These are phyloP conservation scores for Aspergillus sp. DNA, from an alignment of 2,329 filamentous ascomycete species.

Conservation along the genomic window DNA sequence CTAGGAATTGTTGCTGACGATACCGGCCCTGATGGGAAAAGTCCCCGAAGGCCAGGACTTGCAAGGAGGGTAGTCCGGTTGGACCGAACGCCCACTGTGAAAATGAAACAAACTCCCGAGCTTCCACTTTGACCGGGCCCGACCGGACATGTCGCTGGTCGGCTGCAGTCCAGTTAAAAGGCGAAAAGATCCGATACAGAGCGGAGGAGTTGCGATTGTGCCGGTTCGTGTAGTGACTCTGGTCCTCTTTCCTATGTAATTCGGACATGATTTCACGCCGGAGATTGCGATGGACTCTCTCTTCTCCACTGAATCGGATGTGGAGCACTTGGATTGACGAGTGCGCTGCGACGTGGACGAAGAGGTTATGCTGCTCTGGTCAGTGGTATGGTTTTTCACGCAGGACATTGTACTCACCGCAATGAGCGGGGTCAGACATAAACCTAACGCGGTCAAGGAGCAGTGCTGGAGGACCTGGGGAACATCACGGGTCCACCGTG, in stretches of 20 bases:
- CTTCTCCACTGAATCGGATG: constrained; percentile 6
- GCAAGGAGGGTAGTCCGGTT: too few species aligned
- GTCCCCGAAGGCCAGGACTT: too few species aligned
- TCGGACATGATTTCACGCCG: background rate
- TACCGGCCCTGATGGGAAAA: too few species aligned
- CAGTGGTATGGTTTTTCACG: background rate
- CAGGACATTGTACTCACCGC: constrained; percentile 6
- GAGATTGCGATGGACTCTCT: background rate
- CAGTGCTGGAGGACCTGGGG: constrained; percentile 4
- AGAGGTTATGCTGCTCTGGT: background rate
- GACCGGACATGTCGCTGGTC: too few species aligned
- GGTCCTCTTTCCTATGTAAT: background rate
- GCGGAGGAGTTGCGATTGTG: background rate
- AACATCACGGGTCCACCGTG: constrained; percentile 4
- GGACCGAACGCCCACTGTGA: too few species aligned
- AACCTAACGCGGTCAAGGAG: constrained; percentile 2
- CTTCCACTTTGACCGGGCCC: too few species aligned
- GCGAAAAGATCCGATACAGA: background rate
- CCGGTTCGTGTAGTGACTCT: background rate
- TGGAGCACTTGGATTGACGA: constrained; percentile 10
- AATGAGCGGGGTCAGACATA: constrained; percentile 5
- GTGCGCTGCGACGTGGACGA: background rate
- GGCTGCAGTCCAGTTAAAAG: too few species aligned
- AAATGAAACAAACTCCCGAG: too few species aligned
- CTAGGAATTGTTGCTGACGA: too few species aligned